phyloP scores from a whole-genome alignment of 2,329 filamentous ascomycete species.

The Calonectria naviculata region DNA sequence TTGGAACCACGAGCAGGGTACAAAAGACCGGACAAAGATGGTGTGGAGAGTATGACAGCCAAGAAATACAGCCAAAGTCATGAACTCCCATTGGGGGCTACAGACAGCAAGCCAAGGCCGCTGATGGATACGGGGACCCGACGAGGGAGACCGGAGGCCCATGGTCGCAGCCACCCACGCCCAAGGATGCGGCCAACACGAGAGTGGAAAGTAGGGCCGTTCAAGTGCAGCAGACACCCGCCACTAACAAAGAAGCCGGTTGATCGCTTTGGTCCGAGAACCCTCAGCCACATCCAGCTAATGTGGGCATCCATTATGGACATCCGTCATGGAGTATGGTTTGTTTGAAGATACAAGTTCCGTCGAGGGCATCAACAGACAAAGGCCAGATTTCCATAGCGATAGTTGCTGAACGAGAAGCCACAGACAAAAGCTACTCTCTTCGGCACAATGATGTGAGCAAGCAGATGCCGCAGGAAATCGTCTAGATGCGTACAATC shows the following conservation, averaged over 20 bases:
- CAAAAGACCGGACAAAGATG: slow-evolving; percentile 29
- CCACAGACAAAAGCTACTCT: neutral
- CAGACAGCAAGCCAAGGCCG: slow-evolving; percentile 11
- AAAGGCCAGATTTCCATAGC: neutral
- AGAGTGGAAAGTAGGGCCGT: slow-evolving; percentile 24
- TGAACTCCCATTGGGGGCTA: slow-evolving; percentile 29
- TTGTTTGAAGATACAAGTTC: neutral
- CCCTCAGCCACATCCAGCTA: slow-evolving; percentile 3
- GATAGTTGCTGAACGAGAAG: neutral
- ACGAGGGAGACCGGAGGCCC: slow-evolving; percentile 21
- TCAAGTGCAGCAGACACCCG: slow-evolving; percentile 24
- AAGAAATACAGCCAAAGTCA: slow-evolving; percentile 17
- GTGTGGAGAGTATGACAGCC: slow-evolving; percentile 28
- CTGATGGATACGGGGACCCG: slow-evolving; percentile 10
- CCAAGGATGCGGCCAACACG: slow-evolving; percentile 21
- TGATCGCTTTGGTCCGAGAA: neutral
- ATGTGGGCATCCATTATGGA: neutral
- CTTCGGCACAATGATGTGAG: neutral
- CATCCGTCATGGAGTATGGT: too few species aligned
- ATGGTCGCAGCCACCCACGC: slow-evolving; percentile 17
- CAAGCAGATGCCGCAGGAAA: neutral
- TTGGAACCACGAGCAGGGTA: slow-evolving; percentile 20
- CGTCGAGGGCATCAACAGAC: neutral
- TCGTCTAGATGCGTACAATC: neutral
- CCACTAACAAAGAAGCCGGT: slow-evolving; percentile 29